A percentile compares a stretch with the other conserved stretches of the same genome.
These are phyloP conservation scores for Colletotrichum aenigma DNA, from an alignment of 2,329 filamentous ascomycete species.

Conservation along the genomic window DNA sequence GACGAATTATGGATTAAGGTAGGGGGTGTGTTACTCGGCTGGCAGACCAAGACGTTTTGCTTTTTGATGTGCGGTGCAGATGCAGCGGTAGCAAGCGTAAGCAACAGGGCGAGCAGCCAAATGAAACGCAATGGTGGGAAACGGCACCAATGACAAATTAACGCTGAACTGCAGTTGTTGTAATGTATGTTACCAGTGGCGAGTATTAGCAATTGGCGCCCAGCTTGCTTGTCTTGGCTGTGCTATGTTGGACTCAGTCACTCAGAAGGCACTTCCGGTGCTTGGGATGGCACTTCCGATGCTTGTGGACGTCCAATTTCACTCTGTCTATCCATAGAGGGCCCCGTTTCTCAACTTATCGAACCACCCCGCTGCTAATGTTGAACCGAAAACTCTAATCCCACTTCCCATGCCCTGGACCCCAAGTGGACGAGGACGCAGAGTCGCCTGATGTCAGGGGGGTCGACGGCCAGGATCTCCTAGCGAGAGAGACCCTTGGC, in stretches of 20 bases:
- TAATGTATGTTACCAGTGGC: not conserved
- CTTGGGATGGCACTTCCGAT: not conserved
- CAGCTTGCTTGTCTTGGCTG: not conserved
- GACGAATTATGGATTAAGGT: not conserved
- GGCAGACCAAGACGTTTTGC: not conserved
- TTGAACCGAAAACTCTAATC: conserved; percentile 13
- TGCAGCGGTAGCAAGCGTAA: not conserved
- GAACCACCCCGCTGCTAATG: not conserved
- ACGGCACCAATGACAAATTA: not conserved
- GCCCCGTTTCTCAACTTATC: not conserved
- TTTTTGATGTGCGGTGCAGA: not conserved
- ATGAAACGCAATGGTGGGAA: not conserved
- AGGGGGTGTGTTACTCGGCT: not conserved
- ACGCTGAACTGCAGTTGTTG: not conserved
- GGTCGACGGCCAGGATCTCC: not conserved
- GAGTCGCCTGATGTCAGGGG: not conserved
- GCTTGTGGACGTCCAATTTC: not conserved
- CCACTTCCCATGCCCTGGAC: not conserved
- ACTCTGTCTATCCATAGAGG: not conserved
- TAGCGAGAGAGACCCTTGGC: not conserved
- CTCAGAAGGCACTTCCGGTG: not conserved
- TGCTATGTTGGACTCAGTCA: not conserved
- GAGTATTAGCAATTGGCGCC: not conserved
- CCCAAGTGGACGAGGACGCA: not conserved
- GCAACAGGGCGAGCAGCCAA: not conserved